Base-by-base conservation (phyloP, 2,329 filamentous ascomycete species). In the Furcasterigmium sp. region DNA sequence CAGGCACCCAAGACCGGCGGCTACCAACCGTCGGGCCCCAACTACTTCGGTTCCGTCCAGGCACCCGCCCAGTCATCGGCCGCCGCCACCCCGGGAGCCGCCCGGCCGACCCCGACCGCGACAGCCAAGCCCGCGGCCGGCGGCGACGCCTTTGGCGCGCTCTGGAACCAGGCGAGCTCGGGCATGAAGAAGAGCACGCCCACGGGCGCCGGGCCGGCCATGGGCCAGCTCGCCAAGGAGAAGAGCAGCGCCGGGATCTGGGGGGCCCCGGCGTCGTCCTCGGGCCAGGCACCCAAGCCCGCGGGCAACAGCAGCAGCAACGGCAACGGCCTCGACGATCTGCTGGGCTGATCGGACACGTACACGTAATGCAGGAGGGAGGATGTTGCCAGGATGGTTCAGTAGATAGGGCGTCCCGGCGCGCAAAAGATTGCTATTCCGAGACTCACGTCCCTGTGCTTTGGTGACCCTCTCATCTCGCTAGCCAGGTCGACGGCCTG, bases 221-320 rank as follows among this genome's bases (percentile, higher is more conserved):
- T 98, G 68, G 91, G 90, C 23, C 91, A 95, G 62, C 80, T 98
- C 64, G 91, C 91, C n/a, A 96, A 96, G 73, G 90, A 96, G 67
- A 96, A 97, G 76, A 93, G 90, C 46, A 90, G 84, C 55, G 90
- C 91, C 14, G 90, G 91, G 8, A 88, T 98, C 50, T 98, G 94
- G 90, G 93, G 91, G 15, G 78, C 87, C 1, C 75, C 85, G 14
- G 73, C 81, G 38, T 47, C 70, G 52, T 50, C 60, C 15, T 29
- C 37, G 51, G 41, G 58, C 6, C 44, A 54, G 3, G 34, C 50
- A 19, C 26, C 55, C n/a, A 59, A 65, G 48, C 53, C 62, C 1
- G 50, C 56, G 4, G 51, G 51, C 35, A 39, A 47, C 43, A 44
- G 45, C 50, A 32, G 42, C 42, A n/a, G 41, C 48, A 32, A 41